phyloP scores from a whole-genome alignment of 768 basidiomycete species.

The Mycena indigotica region DNA sequence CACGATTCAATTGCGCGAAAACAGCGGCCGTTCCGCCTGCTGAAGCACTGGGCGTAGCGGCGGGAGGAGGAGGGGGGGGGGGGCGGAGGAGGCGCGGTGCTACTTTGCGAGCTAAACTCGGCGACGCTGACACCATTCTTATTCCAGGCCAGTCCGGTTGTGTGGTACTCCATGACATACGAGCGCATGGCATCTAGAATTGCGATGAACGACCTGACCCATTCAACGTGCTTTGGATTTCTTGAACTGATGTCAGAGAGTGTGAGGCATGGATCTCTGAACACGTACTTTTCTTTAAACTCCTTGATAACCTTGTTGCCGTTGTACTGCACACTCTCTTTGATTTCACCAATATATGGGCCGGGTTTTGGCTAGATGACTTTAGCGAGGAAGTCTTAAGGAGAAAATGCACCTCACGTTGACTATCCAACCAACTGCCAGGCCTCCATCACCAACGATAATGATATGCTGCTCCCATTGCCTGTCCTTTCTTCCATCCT shows the following conservation, averaged over 20 bases:
- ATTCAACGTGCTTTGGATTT: conserved; percentile 84
- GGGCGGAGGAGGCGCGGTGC: conserved; percentile 51
- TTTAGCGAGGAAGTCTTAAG: background rate
- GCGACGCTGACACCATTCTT: conserved; percentile 62
- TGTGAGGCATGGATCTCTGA: background rate
- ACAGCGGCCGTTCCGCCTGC: conserved; percentile 72
- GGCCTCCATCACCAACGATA: conserved; percentile 79
- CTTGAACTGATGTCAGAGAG: conserved; percentile 42
- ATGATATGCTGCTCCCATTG: conserved; percentile 84
- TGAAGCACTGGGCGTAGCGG: conserved; percentile 36
- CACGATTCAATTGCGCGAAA: conserved; percentile 88
- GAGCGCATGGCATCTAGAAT: conserved; percentile 78
- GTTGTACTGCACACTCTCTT: conserved; percentile 86
- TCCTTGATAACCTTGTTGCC: conserved; percentile 89
- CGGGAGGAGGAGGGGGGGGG: conserved; percentile 50
- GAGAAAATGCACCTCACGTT: conserved; percentile 52
- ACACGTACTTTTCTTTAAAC: conserved; percentile 83
- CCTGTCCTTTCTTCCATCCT: conserved; percentile 79
- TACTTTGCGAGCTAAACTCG: conserved; percentile 46
- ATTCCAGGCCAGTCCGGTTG: conserved; percentile 90
- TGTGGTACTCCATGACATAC: conserved; percentile 84
- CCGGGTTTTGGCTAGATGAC: conserved; percentile 74
- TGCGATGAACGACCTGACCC: conserved; percentile 73
- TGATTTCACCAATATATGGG: conserved; percentile 77
- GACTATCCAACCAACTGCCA: conserved; percentile 86